phyloP scores from a whole-genome alignment of 1,284 basidiomycete genomes.

The Cutaneotrichosporon dermatis region DNA sequence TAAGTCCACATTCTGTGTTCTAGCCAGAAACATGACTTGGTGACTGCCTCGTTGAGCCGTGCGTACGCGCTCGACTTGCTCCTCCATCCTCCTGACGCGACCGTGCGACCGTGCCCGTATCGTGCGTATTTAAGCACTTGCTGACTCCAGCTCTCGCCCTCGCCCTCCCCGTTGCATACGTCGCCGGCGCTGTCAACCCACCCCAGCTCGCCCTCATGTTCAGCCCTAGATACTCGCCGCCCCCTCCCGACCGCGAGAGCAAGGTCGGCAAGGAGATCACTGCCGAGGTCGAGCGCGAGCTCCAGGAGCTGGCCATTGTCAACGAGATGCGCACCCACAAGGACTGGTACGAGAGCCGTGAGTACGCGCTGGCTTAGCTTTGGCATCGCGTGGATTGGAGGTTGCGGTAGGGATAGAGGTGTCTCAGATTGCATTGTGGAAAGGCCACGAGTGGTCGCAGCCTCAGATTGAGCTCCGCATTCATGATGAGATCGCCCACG shows the following conservation, averaged over 20 bases:
- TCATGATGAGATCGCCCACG: too few relatives aligned
- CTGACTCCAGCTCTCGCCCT: slow-evolving; percentile 30
- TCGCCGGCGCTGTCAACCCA: slow-evolving; percentile 61
- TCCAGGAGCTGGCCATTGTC: slow-evolving; percentile 65
- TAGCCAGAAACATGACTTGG: too few relatives aligned
- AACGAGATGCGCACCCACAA: slow-evolving; percentile 50
- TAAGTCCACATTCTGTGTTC: too few relatives aligned
- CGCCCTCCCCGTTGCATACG: slow-evolving; percentile 39
- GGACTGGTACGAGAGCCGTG: slow-evolving; percentile 49
- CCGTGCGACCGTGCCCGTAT: background rate
- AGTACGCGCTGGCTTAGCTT: slow-evolving; percentile 18
- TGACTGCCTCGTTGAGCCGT: too few relatives aligned
- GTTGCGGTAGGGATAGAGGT: too few relatives aligned
- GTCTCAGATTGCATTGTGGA: too few relatives aligned
- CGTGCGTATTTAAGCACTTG: too few relatives aligned
- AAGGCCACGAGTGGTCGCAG: too few relatives aligned
- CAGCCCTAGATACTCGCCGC: slow-evolving; percentile 66
- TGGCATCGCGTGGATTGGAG: too few relatives aligned
- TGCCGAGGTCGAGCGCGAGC: slow-evolving; percentile 60
- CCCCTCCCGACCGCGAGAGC: slow-evolving; percentile 60
- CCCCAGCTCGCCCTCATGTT: slow-evolving; percentile 60
- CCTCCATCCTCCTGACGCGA: background rate
- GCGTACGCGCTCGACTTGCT: too few relatives aligned
- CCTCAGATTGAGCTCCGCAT: too few relatives aligned
- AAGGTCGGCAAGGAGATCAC: slow-evolving; percentile 61